Evolutionary conservation across 257 asterid species (phyloP), one percentile per base, ranked within the genome.

Genomic region (Craterostigma plantagineum): DNA sequence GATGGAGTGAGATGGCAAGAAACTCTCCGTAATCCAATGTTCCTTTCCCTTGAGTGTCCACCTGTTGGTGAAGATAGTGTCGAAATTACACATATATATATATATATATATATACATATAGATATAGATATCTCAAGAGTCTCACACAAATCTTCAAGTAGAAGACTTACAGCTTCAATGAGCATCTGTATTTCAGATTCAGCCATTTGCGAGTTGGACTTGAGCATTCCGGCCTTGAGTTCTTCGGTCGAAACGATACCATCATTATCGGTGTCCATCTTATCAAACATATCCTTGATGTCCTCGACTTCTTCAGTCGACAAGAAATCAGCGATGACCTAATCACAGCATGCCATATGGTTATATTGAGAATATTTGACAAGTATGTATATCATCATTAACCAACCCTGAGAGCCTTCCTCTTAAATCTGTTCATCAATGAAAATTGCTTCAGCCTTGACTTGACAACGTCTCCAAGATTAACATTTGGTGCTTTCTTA

Each of bases 301-400:
- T 77, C 93, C 65, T 72, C 96, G 54, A 77, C 86, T 68, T 85
- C 96, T 66, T 85, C 96, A 63, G 58, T 68, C 41, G 96, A 85
- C 56, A 85, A 65, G 79, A 85, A 85, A 60, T 85, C 96, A 37
- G 96, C 94, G 59, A 81, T 85, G 52, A 85, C 94, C 96, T 85
- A 66, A 51, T n/a, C n/a, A n/a, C n/a, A n/a, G 48, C 54, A 48
- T 11, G 38, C 11, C 35, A 40, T n/a, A n/a, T 30, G 49, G 43
- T 46, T 27, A 15, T 50, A 53, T n/a, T 40, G 49, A 54, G 43
- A 34, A 10, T 7, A 37, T 34, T 14, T 39, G 37, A 30, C 27
- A 38, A 36, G 38, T 35, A 30, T 45, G 44, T 14, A 18, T 42
- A 42, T 23, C 6, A 23, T 23, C 30, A 23, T 23, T 40, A 54